phyloP scores from a whole-genome alignment of 176 grass and related monocot genomes.

The Areca catechu region DNA sequence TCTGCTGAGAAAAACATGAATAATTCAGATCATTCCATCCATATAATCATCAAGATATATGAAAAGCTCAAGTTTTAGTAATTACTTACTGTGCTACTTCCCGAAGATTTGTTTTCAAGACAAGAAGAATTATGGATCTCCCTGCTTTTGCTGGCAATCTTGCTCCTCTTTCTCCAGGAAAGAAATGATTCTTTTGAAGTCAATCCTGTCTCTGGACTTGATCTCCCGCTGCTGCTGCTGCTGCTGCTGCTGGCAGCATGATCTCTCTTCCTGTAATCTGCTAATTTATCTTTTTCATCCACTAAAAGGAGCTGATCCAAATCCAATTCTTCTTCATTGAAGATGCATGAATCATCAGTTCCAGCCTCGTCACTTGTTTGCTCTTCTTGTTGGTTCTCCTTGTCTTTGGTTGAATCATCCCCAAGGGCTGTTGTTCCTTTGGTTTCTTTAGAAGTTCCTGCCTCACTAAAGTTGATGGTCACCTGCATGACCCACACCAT shows the following conservation, averaged over 20 bases:
- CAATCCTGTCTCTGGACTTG: slow-evolving; percentile 43
- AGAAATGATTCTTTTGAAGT: slow-evolving; percentile 39
- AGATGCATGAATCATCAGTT: slow-evolving; percentile 8
- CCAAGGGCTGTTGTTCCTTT: slow-evolving; percentile 7
- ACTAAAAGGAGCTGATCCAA: slow-evolving; percentile 44
- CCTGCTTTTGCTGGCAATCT: neutral
- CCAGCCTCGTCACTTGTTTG: neutral
- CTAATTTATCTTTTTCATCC: slow-evolving; percentile 33
- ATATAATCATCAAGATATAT: neutral
- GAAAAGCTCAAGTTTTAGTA: no score
- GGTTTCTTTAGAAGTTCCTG: neutral
- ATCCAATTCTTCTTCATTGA: slow-evolving; percentile 23
- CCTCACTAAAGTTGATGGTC: slow-evolving; percentile 36
- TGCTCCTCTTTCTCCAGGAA: slow-evolving; percentile 40
- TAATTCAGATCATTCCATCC: neutral
- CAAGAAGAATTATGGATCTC: slow-evolving; percentile 25
- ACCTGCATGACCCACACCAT: slow-evolving; percentile 34
- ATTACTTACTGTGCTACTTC: neutral
- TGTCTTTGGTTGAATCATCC: slow-evolving; percentile 14
- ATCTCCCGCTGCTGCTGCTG: slow-evolving; percentile 32
- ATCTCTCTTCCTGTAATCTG: slow-evolving; percentile 26
- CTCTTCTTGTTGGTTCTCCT: neutral
- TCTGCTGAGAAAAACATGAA: neutral
- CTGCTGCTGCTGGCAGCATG: slow-evolving; percentile 33
- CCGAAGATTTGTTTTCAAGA: slow-evolving; percentile 23